phyloP scores from a whole-genome alignment of 139 green algal species.

The Zygnema cylindricum region DNA sequence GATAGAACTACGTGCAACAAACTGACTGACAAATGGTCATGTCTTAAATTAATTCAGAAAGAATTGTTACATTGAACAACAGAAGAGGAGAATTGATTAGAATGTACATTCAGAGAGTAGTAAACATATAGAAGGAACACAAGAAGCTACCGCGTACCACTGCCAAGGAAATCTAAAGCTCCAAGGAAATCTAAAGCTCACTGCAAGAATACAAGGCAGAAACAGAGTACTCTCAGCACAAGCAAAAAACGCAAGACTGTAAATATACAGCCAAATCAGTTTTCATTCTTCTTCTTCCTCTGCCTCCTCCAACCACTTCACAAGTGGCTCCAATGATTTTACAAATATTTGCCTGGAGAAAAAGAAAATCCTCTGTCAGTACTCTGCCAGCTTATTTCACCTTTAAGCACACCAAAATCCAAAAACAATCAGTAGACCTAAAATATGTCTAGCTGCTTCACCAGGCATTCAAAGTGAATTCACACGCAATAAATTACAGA shows the following conservation, averaged over 20 bases:
- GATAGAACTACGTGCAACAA: background rate
- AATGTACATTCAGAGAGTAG: background rate
- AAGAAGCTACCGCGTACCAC: background rate
- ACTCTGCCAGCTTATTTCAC: too few relatives aligned
- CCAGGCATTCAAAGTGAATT: too few relatives aligned
- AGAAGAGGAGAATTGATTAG: background rate
- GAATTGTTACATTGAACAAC: background rate
- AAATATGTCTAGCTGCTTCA: too few relatives aligned
- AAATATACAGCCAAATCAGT: too few relatives aligned
- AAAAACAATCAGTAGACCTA: too few relatives aligned
- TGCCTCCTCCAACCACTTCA: slow-evolving; percentile 95
- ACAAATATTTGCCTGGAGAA: slow-evolving; percentile 83
- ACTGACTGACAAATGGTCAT: background rate
- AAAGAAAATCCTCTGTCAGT: too few relatives aligned
- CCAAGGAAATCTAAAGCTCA: background rate
- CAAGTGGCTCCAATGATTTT: slow-evolving; percentile 93
- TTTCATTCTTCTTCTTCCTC: slow-evolving; percentile 74
- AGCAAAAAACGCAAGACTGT: background rate
- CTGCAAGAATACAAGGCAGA: background rate
- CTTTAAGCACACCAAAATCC: too few relatives aligned
- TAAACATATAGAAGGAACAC: background rate
- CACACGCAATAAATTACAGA: too few relatives aligned
- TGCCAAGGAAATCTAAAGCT: background rate
- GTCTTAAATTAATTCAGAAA: background rate
- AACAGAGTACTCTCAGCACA: too few relatives aligned